Conservation (phyloP, 768 basidiomycete genomes). For the Albatrellus ellisii region DNA sequence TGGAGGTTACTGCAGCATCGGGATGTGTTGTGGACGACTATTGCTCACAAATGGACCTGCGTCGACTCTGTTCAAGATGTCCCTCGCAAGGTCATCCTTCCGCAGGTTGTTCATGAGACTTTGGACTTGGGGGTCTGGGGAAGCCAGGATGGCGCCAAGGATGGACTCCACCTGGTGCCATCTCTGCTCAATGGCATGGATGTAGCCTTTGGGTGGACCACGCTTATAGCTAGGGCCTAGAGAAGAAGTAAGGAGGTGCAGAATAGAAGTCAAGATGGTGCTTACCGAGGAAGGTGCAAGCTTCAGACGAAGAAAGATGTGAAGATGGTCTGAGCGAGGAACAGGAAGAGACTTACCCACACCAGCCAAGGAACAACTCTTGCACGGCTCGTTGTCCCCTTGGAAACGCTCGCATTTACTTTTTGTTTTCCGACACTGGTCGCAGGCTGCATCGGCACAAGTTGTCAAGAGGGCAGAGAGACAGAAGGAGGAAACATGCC, state of each 20-base stretch:
- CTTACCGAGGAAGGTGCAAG: slow-evolving; percentile 55
- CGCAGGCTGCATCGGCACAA: slow-evolving; percentile 44
- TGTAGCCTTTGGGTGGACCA: slow-evolving; percentile 83
- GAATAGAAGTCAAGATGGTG: neutral
- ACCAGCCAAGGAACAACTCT: slow-evolving; percentile 46
- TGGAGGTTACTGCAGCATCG: slow-evolving; percentile 4
- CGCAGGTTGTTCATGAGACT: slow-evolving; percentile 47
- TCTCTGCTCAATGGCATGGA: slow-evolving; percentile 83
- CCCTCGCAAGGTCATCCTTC: slow-evolving; percentile 63
- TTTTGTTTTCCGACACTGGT: slow-evolving; percentile 81
- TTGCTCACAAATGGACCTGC: slow-evolving; percentile 61
- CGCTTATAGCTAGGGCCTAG: slow-evolving; percentile 70
- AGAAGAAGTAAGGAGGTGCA: neutral
- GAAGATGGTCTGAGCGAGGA: slow-evolving; percentile 5
- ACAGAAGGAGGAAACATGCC: slow-evolving; percentile 5
- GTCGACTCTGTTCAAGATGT: slow-evolving; percentile 67
- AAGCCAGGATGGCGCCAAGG: slow-evolving; percentile 70
- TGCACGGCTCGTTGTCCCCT: slow-evolving; percentile 39
- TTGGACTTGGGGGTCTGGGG: slow-evolving; percentile 52
- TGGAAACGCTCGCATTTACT: slow-evolving; percentile 64
- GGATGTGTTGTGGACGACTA: too few relatives aligned
- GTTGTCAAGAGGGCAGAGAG: neutral
- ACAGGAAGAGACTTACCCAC: slow-evolving; percentile 27
- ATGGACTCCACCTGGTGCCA: slow-evolving; percentile 89
- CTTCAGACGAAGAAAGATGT: slow-evolving; percentile 23